phyloP scores from a whole-genome alignment of 2,329 filamentous ascomycete genomes.

The Zasmidium angulare region DNA sequence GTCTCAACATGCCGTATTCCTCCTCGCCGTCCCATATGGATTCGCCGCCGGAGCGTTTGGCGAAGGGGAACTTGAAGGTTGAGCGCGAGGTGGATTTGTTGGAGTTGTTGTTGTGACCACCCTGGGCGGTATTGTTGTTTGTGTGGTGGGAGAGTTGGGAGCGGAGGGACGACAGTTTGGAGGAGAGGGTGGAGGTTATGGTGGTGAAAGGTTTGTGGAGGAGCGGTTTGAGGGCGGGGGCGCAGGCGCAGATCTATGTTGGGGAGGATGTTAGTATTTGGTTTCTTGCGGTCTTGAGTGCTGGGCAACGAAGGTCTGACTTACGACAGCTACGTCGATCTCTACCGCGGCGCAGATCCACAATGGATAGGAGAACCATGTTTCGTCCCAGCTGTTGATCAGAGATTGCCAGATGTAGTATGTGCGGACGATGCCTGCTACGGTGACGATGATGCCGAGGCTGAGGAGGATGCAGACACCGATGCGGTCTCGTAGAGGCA shows the following conservation, averaged over 20 bases:
- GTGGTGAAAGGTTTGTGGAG: conserved; percentile 25
- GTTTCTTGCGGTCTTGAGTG: not conserved
- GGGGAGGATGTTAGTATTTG: not conserved
- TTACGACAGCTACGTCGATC: conserved; percentile 48
- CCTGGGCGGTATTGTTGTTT: not conserved
- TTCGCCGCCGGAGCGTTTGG: conserved; percentile 13
- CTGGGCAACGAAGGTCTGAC: conserved; percentile 21
- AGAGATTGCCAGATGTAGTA: conserved; percentile 46
- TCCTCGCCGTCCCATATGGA: conserved; percentile 19
- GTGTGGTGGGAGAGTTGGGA: conserved; percentile 15
- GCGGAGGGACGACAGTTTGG: conserved; percentile 25
- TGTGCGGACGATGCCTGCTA: conserved; percentile 44
- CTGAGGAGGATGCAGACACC: conserved; percentile 42
- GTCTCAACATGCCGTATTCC: conserved; percentile 14
- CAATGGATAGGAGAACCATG: conserved; percentile 47
- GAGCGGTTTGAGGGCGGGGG: conserved; percentile 37
- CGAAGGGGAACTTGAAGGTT: conserved; percentile 12
- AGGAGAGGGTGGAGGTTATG: conserved; percentile 20
- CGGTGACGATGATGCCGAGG: conserved; percentile 44
- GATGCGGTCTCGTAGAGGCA: conserved; percentile 42
- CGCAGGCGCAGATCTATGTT: conserved; percentile 39
- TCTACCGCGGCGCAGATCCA: conserved; percentile 51
- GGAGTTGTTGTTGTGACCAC: conserved; percentile 4
- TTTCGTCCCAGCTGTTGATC: conserved; percentile 43
- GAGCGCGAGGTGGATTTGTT: conserved; percentile 8